Conservation (phyloP, 306 rosid species). For the Cicer bijugum region DNA sequence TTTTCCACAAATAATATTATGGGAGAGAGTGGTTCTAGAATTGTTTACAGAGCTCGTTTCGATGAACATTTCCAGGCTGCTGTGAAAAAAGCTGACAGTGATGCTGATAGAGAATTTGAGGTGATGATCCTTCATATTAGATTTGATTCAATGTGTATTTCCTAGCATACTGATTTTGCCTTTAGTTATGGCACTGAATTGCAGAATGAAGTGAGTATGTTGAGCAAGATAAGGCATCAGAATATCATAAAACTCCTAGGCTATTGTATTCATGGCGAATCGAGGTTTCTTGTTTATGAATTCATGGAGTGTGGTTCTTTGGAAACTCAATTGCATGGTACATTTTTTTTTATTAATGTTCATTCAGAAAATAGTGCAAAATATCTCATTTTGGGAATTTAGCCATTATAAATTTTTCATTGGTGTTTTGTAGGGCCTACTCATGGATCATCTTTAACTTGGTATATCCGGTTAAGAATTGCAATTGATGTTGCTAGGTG, state of each 20-base stretch:
- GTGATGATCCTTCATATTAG: conserved; percentile 49
- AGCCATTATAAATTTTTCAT: conserved; percentile 28
- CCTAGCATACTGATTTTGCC: conserved; percentile 32
- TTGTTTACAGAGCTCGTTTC: conserved; percentile 67
- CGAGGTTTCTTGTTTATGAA: conserved; percentile 83
- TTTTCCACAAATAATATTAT: conserved; percentile 65
- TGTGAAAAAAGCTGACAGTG: conserved; percentile 72
- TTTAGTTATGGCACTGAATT: conserved; percentile 44
- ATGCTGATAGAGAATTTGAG: conserved; percentile 76
- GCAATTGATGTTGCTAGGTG: conserved; percentile 88
- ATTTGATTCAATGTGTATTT: conserved; percentile 24
- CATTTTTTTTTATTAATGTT: conserved; percentile 28
- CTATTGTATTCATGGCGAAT: conserved; percentile 68
- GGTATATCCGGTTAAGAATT: conserved; percentile 81
- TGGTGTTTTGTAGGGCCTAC: conserved; percentile 62
- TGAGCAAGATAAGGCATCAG: conserved; percentile 82
- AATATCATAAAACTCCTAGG: conserved; percentile 82
- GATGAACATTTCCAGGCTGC: conserved; percentile 73
- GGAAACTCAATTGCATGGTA: conserved; percentile 80
- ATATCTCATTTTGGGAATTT: conserved; percentile 13
- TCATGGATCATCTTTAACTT: conserved; percentile 68
- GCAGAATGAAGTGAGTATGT: conserved; percentile 89
- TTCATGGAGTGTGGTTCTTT: conserved; percentile 77
- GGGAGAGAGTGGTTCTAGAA: conserved; percentile 64
- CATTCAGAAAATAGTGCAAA: conserved; percentile 19